Conservation (phyloP, 352 stramenopile genomes). For the Phytophthora idaei region DNA sequence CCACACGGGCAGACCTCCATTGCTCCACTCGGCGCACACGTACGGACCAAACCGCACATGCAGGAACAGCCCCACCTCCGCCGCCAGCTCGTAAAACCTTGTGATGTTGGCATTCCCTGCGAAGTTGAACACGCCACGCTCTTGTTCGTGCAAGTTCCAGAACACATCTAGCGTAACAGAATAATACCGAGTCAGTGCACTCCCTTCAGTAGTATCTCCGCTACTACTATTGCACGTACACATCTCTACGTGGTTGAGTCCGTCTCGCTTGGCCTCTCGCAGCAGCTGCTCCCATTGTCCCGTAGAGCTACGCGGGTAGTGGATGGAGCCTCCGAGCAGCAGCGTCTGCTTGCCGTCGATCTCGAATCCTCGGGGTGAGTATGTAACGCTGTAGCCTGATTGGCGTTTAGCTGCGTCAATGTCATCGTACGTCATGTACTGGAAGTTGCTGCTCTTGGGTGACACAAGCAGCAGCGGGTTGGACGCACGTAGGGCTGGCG, state of each 20-base stretch:
- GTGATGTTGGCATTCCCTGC: conserved; percentile 57
- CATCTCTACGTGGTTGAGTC: conserved; percentile 77
- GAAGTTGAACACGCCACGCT: conserved; percentile 62
- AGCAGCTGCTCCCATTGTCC: conserved; percentile 65
- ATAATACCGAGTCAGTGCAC: neutral
- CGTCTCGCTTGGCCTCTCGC: conserved; percentile 67
- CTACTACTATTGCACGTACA: conserved; percentile 44
- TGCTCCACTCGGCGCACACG: conserved; percentile 71
- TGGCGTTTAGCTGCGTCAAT: conserved; percentile 45
- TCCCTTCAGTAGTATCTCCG: neutral
- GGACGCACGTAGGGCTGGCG: conserved; percentile 46
- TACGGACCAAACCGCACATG: conserved; percentile 76
- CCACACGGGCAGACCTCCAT: conserved; percentile 68
- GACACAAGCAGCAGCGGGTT: conserved; percentile 40
- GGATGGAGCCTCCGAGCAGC: conserved; percentile 71
- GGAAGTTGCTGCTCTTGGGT: conserved; percentile 3
- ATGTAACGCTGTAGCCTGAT: conserved; percentile 56
- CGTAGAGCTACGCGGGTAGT: conserved; percentile 59
- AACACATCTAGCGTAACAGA: conserved; percentile 56
- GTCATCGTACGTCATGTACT: conserved; percentile 68
- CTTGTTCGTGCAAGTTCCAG: conserved; percentile 74
- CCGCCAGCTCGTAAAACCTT: conserved; percentile 63
- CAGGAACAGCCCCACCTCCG: conserved; percentile 61
- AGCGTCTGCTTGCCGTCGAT: conserved; percentile 64
- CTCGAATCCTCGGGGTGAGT: conserved; percentile 57